Base-by-base conservation (phyloP, 2,329 filamentous ascomycete species). In the Sporothrix euskadiensis region DNA sequence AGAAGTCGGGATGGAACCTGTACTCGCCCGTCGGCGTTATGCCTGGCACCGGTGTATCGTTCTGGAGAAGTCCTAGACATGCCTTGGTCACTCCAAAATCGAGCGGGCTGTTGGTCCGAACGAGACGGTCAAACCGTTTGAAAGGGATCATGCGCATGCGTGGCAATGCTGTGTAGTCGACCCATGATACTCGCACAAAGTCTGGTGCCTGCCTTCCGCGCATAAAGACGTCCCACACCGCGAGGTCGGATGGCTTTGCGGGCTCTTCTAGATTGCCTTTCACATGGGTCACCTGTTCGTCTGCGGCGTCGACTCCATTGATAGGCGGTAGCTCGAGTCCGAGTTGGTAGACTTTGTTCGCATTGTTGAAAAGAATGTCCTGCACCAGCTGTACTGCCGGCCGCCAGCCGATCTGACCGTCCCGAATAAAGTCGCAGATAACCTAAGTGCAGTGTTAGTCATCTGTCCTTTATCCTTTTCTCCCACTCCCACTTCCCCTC, bases 121-220 rank as follows among this genome's bases (percentile, higher is more conserved):
- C 78, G 6, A 86, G 81, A 3, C 83, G 83, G 41, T 84, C 78
- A 32, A 90, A 87, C 56, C 86, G 85, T 0, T 84, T 83, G 59
- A 92, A 85, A 0, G 93, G 92, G 1, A 96, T 81, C 75, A 93
- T 87, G 3, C 92, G 88, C 76, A 89, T 86, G 19, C 92, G 87
- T 0, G 89, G 80, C 2, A 87, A 91, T 1, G 89, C 88, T n/a
- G 92, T 93, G 80, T 92, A 91, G 80, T 97, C 93, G 32, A 92
- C 83, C 89, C 91, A 97, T 80, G 92, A 91, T 14, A 95, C 83
- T 75, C 92, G 90, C 22, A 97, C 81, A 78, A 90, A 94, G 74
- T 90, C 88, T 4, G 89, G 82, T 0, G 82, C 80, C 0, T 85
- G 81, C 72, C 90, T 84, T 22, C 82, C 79, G 22, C 81, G 79